A percentile compares a stretch with the other conserved stretches of the same genome.
phyloP scores from a whole-genome alignment of 2,329 filamentous ascomycete genomes.

The Calonectria fujianensis region DNA sequence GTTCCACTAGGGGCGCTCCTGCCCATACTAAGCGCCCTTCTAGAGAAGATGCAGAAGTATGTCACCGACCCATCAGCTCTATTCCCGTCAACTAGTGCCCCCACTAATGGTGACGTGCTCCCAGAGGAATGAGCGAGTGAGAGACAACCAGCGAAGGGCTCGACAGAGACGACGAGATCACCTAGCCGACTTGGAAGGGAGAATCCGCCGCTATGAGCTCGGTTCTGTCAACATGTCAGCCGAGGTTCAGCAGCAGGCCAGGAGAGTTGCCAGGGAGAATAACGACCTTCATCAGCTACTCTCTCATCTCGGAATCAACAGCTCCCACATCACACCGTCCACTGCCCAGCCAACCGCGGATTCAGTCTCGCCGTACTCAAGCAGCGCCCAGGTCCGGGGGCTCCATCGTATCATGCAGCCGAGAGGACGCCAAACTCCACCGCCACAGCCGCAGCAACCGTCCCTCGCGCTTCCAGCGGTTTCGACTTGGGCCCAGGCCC shows the following conservation, averaged over 20 bases:
- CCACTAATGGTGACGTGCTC: background rate
- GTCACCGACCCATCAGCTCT: conserved; percentile 6
- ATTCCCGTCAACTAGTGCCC: conserved; percentile 1
- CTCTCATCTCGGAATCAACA: background rate
- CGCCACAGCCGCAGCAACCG: background rate
- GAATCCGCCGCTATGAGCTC: background rate
- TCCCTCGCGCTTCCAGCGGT: background rate
- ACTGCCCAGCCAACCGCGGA: background rate
- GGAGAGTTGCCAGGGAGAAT: background rate
- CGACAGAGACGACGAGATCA: background rate
- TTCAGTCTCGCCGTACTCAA: background rate
- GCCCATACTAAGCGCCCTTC: background rate
- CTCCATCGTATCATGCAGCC: background rate
- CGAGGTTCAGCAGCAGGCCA: background rate
- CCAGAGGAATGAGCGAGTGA: background rate
- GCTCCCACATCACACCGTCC: background rate
- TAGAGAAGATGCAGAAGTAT: conserved; percentile 1
- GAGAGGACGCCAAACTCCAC: background rate
- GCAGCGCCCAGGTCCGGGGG: background rate
- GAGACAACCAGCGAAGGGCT: conserved; percentile 15
- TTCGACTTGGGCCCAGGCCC: background rate
- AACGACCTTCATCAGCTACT: background rate
- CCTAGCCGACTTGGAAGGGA: background rate
- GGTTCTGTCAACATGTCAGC: background rate
- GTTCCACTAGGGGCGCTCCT: background rate